Conservation (phyloP, 305 asterid genomes). For the Fraxinus dipetala region DNA sequence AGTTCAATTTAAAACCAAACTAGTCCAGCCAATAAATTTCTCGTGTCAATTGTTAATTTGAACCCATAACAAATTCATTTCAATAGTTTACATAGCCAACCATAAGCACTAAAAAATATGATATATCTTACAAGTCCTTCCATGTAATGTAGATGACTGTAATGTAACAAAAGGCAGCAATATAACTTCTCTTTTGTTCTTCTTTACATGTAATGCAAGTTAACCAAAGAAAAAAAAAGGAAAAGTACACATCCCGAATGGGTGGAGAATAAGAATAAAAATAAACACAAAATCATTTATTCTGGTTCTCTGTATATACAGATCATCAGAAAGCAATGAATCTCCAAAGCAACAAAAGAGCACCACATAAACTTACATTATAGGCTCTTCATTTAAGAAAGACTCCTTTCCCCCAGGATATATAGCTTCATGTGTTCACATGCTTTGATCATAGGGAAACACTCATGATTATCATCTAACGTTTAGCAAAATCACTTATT, state of each 20-base stretch:
- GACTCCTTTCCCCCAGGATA: neutral
- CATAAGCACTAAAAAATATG: neutral
- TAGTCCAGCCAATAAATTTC: neutral
- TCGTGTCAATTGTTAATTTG: neutral
- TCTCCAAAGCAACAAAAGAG: neutral
- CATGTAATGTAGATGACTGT: neutral
- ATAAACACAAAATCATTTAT: neutral
- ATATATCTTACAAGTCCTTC: neutral
- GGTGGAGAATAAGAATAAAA: neutral
- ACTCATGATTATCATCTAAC: neutral
- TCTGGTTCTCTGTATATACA: neutral
- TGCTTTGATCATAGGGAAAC: neutral
- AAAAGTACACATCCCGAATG: neutral
- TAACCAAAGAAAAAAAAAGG: neutral
- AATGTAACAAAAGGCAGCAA: neutral
- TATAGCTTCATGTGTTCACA: neutral
- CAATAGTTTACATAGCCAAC: neutral
- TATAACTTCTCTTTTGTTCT: neutral
- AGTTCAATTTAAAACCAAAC: slow-evolving; percentile 8
- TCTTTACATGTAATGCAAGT: neutral
- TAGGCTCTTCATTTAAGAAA: neutral
- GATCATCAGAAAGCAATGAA: neutral
- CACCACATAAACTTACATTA: neutral
- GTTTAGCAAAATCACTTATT: neutral
- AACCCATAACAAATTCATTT: neutral